phyloP scores from a whole-genome alignment of 2,329 filamentous ascomycete genomes.

The Clonostachys rhizophaga region DNA sequence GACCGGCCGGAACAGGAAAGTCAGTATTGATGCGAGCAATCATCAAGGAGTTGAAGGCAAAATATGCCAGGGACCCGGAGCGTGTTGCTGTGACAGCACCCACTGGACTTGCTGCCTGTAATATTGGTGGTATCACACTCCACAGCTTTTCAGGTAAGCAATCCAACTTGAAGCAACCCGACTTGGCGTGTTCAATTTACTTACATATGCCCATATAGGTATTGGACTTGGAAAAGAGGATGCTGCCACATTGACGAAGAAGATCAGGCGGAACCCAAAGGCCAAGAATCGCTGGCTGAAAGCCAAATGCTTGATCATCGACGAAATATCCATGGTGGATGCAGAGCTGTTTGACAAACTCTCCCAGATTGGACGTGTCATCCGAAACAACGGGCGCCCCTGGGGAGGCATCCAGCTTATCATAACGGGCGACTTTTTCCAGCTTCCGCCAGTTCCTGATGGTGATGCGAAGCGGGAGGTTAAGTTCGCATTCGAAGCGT shows the following conservation, averaged over 20 bases:
- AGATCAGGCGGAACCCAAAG: constrained; percentile 84
- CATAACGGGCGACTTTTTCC: constrained; percentile 97
- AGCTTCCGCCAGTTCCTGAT: constrained; percentile 81
- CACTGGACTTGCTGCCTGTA: constrained; percentile 92
- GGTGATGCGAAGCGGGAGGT: constrained; percentile 56
- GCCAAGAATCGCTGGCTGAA: constrained; percentile 84
- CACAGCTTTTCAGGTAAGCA: constrained; percentile 80
- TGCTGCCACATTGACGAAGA: constrained; percentile 75
- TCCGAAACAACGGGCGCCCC: constrained; percentile 85
- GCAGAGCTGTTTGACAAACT: constrained; percentile 96
- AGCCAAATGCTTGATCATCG: constrained; percentile 83
- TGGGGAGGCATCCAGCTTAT: constrained; percentile 96
- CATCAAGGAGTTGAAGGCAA: constrained; percentile 73
- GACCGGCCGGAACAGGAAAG: constrained; percentile 94
- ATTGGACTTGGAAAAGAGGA: constrained; percentile 94
- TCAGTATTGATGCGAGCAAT: constrained; percentile 93
- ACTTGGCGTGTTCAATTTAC: not conserved
- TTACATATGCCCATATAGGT: constrained; percentile 10
- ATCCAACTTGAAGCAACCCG: not conserved
- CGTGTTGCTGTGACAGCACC: constrained; percentile 91
- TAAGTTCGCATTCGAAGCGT: constrained; percentile 91
- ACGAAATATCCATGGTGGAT: constrained; percentile 98
- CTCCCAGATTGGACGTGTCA: constrained; percentile 75
- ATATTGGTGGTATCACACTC: constrained; percentile 91
- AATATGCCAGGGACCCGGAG: constrained; percentile 72